Conservation (phyloP, 108 stramenopile species). For the Cyclotella baltica region DNA sequence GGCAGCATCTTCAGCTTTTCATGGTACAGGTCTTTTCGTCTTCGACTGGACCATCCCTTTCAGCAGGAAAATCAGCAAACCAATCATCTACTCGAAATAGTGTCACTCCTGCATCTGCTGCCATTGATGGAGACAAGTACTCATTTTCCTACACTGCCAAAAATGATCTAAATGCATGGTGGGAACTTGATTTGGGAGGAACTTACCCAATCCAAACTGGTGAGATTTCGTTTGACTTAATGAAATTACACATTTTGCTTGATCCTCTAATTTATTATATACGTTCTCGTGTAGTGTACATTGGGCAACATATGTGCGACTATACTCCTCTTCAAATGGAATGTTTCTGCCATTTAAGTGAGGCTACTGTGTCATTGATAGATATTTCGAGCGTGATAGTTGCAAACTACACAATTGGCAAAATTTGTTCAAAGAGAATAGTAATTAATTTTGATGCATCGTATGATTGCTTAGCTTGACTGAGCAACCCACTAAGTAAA, state of each 20-base stretch:
- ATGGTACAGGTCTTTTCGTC: neutral
- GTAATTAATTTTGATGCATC: conserved; percentile 1
- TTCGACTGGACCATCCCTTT: neutral
- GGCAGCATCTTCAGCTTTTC: neutral
- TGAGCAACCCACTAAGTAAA: conserved; percentile 52
- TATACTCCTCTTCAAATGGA: neutral
- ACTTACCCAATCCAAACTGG: neutral
- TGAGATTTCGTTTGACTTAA: too few species aligned
- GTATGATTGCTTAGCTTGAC: conserved; percentile 3
- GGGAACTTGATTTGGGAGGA: neutral
- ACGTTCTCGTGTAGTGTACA: too few species aligned
- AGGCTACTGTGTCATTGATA: neutral
- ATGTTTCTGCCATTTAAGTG: conserved; percentile 7
- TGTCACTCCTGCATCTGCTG: neutral
- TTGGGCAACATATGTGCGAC: neutral
- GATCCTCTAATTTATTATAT: too few species aligned
- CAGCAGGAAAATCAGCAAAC: neutral
- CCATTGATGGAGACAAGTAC: conserved; percentile 1
- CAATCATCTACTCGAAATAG: neutral
- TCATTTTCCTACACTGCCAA: neutral
- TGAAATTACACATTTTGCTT: too few species aligned
- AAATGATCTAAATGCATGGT: conserved; percentile 1
- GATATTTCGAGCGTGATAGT: neutral
- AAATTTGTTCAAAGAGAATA: neutral
- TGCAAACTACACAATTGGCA: neutral